These are phyloP conservation scores for Alopecurus myosuroides DNA, from an alignment of 176 grass and related monocot species.

Conservation along the genomic window DNA sequence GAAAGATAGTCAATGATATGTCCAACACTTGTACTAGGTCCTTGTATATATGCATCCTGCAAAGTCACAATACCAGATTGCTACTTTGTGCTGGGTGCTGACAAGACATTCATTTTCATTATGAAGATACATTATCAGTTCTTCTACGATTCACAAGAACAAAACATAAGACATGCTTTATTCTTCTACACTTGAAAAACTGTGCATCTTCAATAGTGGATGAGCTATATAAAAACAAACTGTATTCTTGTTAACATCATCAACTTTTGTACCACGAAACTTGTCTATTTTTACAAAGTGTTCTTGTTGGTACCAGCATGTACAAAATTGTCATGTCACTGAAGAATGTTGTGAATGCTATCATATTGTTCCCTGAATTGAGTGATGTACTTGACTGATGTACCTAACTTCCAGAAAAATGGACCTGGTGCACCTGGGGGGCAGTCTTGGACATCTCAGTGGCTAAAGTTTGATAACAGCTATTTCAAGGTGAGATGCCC, in stretches of 20 bases:
- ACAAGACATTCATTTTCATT: slow-evolving; percentile 2
- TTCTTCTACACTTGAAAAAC: not conserved
- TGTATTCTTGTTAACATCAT: not conserved
- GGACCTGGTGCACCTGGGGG: slow-evolving; percentile 92
- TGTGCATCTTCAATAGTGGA: not conserved
- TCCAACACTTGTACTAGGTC: not conserved
- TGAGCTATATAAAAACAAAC: not conserved
- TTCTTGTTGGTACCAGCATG: not conserved
- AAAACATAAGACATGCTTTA: not conserved
- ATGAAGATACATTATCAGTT: not conserved
- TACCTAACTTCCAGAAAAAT: slow-evolving; percentile 56
- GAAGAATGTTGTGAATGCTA: not conserved
- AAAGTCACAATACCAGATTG: not conserved
- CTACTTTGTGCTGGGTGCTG: not conserved
- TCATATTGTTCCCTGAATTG: not conserved
- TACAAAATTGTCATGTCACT: not conserved
- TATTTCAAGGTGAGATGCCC: slow-evolving; percentile 70
- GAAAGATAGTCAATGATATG: not conserved
- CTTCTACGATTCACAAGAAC: not conserved
- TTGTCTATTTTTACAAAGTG: not conserved
- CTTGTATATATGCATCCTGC: not conserved
- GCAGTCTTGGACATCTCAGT: slow-evolving; percentile 90
- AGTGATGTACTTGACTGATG: slow-evolving; percentile 19
- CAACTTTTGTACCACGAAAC: not conserved
- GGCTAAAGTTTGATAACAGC: slow-evolving; percentile 96